Base-by-base conservation (phyloP, 78 protist species). In the Diacronema lutheri region DNA sequence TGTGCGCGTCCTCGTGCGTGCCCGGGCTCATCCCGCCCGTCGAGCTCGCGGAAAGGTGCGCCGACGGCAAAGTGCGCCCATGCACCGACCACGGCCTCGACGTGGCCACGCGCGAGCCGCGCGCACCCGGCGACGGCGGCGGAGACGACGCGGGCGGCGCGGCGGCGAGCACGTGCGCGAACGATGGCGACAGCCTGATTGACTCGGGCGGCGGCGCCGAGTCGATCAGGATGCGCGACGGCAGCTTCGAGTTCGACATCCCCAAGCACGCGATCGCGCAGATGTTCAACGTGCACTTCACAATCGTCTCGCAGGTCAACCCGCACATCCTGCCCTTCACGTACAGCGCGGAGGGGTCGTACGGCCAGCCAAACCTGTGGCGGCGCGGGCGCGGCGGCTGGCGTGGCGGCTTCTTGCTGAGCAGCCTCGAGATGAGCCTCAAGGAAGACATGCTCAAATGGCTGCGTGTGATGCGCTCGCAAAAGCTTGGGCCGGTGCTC, bases 1-100 rank as follows among this genome's bases (percentile, higher is more conserved):
- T 78, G 41, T 68, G 76, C 83, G 88, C 88, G 73, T 84, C 88
- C 40, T 72, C 82, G 37, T 31, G 64, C 50, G 68, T 84, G 41
- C 88, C 88, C 20, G 21, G 23, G 21, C 76, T 84, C 20, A 50
- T 61, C 56, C 46, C 74, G 33, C 69, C 83, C 20, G 58, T 68
- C 11, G 76, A 11, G 83, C 62, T 84, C 44, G 57, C 62, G 33
- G 83, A 77, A 7, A 84, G 61, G 83, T 4, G 9, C 21, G 38
- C 66, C 46, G 79, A 38, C 55, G 61, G 58, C 31, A 6, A n/a
- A 19, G 31, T 72, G 60, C 56, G 31, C 79, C 0, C 56, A 9
- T 38, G 21, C 23, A 4, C 4, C 25, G 65, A 19, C 65, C 21
- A 25, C 29, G 65, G 5, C 65, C 65, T 25, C 29, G 5, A 4